Base-by-base conservation (phyloP, 495 filamentous ascomycete species). In the Lophium mytilinum region DNA sequence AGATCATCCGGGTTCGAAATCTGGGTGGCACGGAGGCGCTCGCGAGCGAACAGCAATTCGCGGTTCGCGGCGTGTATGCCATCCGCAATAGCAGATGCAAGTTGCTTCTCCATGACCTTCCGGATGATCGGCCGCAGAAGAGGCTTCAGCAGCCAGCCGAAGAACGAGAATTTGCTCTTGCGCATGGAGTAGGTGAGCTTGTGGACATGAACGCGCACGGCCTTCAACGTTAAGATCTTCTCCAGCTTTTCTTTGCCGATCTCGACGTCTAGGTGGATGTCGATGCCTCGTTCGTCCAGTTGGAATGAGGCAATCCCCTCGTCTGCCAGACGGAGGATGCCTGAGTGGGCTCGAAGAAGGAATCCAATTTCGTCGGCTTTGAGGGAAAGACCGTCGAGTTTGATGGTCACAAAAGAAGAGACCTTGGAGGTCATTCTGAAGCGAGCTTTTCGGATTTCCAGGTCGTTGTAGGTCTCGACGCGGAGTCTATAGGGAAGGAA, bases 401-500 rank as follows among this genome's bases (percentile, higher is more conserved):
- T 87, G 58, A 93, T 74, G 0, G 86, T 88, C 58, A 92, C 79
- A 8, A 87, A 73, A 21, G 83, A 86, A 51, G 82, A 86, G 52
- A 84, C 73, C 7, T 76, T 75, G 1, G 88, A 80, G 12, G 76
- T 76, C 4, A 85, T 89, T 43, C 82, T 77, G 60, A 88, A 86
- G 54, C 84, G 83, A 18, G 83, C 83, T 69, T 94, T 94, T 55
- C 83, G 77, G 50, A 97, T 82, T 58, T 93, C 87, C 40, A 97
- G 74, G 64, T 94, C 86, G 62, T 91, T 95, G 68, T 84, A 86
- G 0, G 88, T 90, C 60, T 90, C 83, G 37, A 95, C 72, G 39
- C 85, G 83, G 52, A 96, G 77, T 39, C 83, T 81, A 70, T 88
- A 91, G 0, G 92, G 92, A 12, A 96, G 80, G 78, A 97, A 96